Evolutionary conservation across 2,329 filamentous ascomycete species (phyloP), one percentile per base, ranked within the genome.

Genomic region (Cercospora sojina): DNA sequence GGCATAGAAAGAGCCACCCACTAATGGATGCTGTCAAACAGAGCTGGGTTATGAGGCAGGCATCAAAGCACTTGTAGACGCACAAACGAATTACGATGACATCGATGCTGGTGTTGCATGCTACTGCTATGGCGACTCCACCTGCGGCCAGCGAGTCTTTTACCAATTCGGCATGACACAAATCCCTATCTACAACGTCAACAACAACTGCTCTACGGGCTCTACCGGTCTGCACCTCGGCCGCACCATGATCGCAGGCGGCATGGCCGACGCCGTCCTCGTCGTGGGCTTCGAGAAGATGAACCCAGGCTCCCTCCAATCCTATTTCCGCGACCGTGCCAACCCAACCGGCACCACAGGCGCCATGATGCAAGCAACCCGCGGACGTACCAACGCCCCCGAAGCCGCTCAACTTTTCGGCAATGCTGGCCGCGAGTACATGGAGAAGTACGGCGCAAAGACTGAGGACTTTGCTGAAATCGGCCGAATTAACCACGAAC

Each of bases 271-370:
- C 79, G 96, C 92, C 77, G 88, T 97, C 32, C 83, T 98, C 69
- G 93, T 97, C 1, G 87, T 98, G 32, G 94, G 94, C 4, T 98
- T 97, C 74, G 94, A 98, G 85, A 97, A 97, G 87, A 98, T 98
- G 94, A 93, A 90, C 81, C 89, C 90, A 0, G 94, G 94, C 23
- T 91, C 88, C 74, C 84, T 98, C 71, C 89, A 93, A 82, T 87
- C 83, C 67, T 89, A 91, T 81, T 97, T 91, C 82, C 89, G 92
- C 73, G 94, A 97, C 77, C 86, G 93, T 27, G 87, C 89, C 72
- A 94, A 90, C 76, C 93, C 94, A 1, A 90, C 88, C 0, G 90
- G 88, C 27, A 90, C 90, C 3, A 86, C 88, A 0, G 83, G 83
- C 56, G 82, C 85, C 77, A 92, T 97, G 86, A 76, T 77, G 74